Conservation (phyloP, 768 basidiomycete genomes). For the Tricholoma matsutake region DNA sequence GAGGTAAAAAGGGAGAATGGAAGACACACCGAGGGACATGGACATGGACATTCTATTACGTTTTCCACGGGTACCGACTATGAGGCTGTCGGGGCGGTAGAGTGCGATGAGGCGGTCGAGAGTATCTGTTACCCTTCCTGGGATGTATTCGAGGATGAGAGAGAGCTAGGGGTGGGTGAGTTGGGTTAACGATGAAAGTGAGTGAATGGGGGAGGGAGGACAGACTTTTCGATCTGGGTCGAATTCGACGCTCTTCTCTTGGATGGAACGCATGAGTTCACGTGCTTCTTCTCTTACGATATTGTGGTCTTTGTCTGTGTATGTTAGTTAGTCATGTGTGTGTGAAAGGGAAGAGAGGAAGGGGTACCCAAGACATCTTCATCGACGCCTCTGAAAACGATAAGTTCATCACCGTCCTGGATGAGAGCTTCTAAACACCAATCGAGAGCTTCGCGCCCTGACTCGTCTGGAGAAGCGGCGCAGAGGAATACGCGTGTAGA, state of each 20-base stretch:
- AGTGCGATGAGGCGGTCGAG: conserved; percentile 91
- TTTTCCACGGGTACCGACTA: conserved; percentile 87
- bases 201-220: not conserved
- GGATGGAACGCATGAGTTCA: conserved; percentile 74
- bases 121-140: conserved; percentile 84
- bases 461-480: conserved; percentile 85
- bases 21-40: not conserved
- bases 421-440: conserved; percentile 87
- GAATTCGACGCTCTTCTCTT: conserved; percentile 74
- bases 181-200: not conserved
- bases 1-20: not conserved
- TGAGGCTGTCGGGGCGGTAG: conserved; percentile 87
- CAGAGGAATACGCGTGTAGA: conserved; percentile 88
- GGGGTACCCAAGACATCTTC: conserved; percentile 75
- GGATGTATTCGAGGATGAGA: conserved; percentile 91
- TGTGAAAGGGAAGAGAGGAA: not conserved
- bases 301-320: conserved; percentile 70
- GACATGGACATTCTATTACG: not conserved
- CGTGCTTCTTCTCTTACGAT: conserved; percentile 82
- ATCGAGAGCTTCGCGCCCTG: conserved; percentile 82
- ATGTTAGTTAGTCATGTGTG: not conserved
- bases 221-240: conserved; percentile 74
- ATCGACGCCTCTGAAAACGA: conserved; percentile 89
- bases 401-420: conserved; percentile 88
- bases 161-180: conserved; percentile 52